A percentile compares a stretch with the other conserved stretches of the same genome.
phyloP scores from a whole-genome alignment of 371 early-diverging fungal genomes.

The Rhizopus stolonifer region DNA sequence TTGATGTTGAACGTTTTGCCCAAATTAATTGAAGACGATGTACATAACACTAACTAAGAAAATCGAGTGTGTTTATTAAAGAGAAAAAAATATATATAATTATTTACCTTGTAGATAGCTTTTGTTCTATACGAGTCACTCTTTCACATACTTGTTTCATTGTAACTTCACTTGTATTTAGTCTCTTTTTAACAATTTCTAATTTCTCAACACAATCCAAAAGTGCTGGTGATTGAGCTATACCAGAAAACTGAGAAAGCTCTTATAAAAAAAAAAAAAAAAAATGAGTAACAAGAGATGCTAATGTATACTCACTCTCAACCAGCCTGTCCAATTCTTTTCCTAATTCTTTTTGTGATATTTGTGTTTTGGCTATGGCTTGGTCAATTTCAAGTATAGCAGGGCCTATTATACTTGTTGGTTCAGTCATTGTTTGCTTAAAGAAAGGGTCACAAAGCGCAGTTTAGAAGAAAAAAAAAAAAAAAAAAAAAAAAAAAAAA shows the following conservation, averaged over 20 bases:
- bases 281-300: too few species aligned
- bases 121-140: conserved; percentile 43
- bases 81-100: background rate
- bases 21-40: conserved; percentile 1
- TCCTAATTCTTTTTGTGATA: conserved; percentile 54
- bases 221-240: conserved; percentile 55
- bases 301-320: background rate
- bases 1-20: conserved; percentile 63
- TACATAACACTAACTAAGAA: background rate
- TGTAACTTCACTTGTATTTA: conserved; percentile 42
- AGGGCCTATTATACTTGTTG: conserved; percentile 43
- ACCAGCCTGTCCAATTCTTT: conserved; percentile 59
- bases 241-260: conserved; percentile 45
- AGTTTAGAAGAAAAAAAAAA: background rate
- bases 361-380: conserved; percentile 48
- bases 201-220: conserved; percentile 53
- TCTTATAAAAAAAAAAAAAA: background rate
- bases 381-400: conserved; percentile 55
- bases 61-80: background rate
- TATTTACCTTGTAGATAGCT: conserved; percentile 8
- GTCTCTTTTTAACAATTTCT: conserved; percentile 46
- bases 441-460: background rate
- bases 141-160: conserved; percentile 51
- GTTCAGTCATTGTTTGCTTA: conserved; percentile 4
- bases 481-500: background rate